Evolutionary conservation across 2,329 filamentous ascomycete genomes (phyloP).

Genomic region (Aspergillus puulaauensis): DNA sequence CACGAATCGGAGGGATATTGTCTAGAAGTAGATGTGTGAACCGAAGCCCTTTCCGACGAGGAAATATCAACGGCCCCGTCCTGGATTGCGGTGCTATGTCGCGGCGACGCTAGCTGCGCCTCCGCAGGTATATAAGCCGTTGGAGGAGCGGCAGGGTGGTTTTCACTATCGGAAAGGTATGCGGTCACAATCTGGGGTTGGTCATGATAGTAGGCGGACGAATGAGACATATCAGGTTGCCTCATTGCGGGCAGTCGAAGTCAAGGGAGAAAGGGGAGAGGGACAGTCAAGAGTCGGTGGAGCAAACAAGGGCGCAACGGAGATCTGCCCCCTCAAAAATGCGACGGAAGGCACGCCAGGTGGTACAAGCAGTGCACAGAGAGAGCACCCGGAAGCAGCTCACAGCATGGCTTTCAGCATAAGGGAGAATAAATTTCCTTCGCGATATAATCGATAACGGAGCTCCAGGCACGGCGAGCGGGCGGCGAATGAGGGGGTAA

Average conservation of each 20-base stretch:
- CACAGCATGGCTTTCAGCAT: slow-evolving; percentile 24
- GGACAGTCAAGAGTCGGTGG: slow-evolving; percentile 16
- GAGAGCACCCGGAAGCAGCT: slow-evolving; percentile 21
- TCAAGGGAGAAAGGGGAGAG: slow-evolving; percentile 12
- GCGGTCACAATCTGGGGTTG: slow-evolving; percentile 25
- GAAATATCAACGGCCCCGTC: slow-evolving; percentile 9
- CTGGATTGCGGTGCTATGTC: slow-evolving; percentile 6
- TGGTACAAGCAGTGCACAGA: slow-evolving; percentile 23
- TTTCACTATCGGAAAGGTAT: slow-evolving; percentile 19
- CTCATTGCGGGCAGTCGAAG: slow-evolving; percentile 25
- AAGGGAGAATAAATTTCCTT: slow-evolving; percentile 18
- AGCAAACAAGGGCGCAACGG: slow-evolving; percentile 19
- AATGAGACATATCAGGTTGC: slow-evolving; percentile 38
- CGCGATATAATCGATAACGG: slow-evolving; percentile 4
- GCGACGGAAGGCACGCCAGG: slow-evolving; percentile 19
- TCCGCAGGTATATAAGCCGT: slow-evolving; percentile 16
- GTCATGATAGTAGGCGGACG: slow-evolving; percentile 33
- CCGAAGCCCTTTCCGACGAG: slow-evolving; percentile 21
- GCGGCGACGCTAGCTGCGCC: slow-evolving; percentile 9
- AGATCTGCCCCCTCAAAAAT: slow-evolving; percentile 18
- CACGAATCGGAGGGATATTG: slow-evolving; percentile 23
- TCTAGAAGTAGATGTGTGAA: slow-evolving; percentile 21
- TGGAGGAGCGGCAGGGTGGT: slow-evolving; percentile 18
- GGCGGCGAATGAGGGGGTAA: slow-evolving; percentile 1
- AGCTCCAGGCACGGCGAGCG: slow-evolving; percentile 1